Percentiles rank a stretch among this genome's conserved stretches.
Conservation (phyloP, 2,329 filamentous ascomycete species). For the Dactylonectria estremocensis region DNA sequence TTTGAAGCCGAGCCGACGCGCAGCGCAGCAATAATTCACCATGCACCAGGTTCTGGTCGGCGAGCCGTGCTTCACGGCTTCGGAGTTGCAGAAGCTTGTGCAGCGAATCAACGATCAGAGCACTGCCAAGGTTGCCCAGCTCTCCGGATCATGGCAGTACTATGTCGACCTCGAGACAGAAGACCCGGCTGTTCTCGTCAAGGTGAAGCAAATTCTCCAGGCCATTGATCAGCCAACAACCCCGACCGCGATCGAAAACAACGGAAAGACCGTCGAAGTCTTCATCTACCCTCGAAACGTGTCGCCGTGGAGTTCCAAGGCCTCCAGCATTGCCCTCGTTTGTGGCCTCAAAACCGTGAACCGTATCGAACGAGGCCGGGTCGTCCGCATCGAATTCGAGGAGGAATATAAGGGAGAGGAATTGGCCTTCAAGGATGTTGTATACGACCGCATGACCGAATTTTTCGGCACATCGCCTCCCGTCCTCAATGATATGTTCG, state of each 20-base stretch:
- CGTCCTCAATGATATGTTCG: slow-evolving; percentile 83
- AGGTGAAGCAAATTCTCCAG: slow-evolving; percentile 64
- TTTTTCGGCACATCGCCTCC: slow-evolving; percentile 78
- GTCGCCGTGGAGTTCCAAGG: slow-evolving; percentile 98
- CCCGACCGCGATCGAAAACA: slow-evolving; percentile 51
- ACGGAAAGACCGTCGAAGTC: slow-evolving; percentile 68
- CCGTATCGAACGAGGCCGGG: slow-evolving; percentile 89
- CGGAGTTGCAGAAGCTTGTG: slow-evolving; percentile 61
- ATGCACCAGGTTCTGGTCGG: slow-evolving; percentile 59
- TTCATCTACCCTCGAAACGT: slow-evolving; percentile 88
- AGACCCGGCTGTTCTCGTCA: slow-evolving; percentile 55
- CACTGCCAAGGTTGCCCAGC: slow-evolving; percentile 61
- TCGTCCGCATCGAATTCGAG: slow-evolving; percentile 78
- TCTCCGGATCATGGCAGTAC: slow-evolving; percentile 74
- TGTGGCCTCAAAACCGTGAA: slow-evolving; percentile 83
- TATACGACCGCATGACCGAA: slow-evolving; percentile 98
- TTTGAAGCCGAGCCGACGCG: slow-evolving; percentile 44
- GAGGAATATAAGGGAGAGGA: slow-evolving; percentile 61
- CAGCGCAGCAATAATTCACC: slow-evolving; percentile 38
- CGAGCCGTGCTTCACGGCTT: slow-evolving; percentile 65
- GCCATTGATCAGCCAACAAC: slow-evolving; percentile 52
- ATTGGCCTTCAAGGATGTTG: slow-evolving; percentile 73
- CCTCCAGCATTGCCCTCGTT: slow-evolving; percentile 92
- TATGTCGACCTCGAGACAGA: slow-evolving; percentile 73
- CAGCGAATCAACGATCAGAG: slow-evolving; percentile 61